Evolutionary conservation across 2,329 filamentous ascomycete genomes (phyloP).

Genomic region (Pseudogymnoascus sp.): DNA sequence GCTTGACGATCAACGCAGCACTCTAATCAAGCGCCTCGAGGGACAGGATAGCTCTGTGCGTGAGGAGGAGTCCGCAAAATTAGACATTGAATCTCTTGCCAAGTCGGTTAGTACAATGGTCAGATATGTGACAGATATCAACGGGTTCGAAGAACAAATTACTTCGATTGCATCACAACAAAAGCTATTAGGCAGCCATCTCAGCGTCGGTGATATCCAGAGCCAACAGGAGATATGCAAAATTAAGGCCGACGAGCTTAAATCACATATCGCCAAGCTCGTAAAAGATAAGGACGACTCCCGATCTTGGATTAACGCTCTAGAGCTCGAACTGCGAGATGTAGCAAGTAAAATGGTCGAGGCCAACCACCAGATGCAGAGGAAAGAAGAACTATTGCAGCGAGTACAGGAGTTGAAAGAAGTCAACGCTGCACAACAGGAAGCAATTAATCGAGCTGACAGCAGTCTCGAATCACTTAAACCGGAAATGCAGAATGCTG

Average conservation of each 20-base stretch:
- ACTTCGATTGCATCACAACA: constrained; percentile 68
- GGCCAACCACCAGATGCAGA: constrained; percentile 68
- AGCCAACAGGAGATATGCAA: constrained; percentile 59
- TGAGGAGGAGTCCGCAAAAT: constrained; percentile 55
- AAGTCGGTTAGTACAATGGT: constrained; percentile 70
- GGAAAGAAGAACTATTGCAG: constrained; percentile 60
- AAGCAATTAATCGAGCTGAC: constrained; percentile 61
- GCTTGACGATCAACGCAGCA: constrained; percentile 53
- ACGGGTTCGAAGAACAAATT: constrained; percentile 63
- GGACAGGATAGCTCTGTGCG: constrained; percentile 58
- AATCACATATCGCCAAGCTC: constrained; percentile 56
- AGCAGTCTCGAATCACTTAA: constrained; percentile 64
- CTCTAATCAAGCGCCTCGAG: constrained; percentile 54
- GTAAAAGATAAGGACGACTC: constrained; percentile 63
- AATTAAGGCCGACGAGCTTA: constrained; percentile 58
- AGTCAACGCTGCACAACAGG: constrained; percentile 59
- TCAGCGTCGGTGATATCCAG: constrained; percentile 77
- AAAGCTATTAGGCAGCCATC: constrained; percentile 49
- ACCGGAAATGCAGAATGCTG: constrained; percentile 68
- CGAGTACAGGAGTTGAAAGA: constrained; percentile 68
- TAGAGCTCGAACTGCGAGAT: constrained; percentile 74
- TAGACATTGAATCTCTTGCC: constrained; percentile 65
- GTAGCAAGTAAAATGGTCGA: constrained; percentile 63
- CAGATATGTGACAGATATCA: constrained; percentile 64
- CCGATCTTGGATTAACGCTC: constrained; percentile 54